These are phyloP conservation scores for Noccaea caerulescens DNA, from an alignment of 345 rosid genomes.

Conservation along the genomic window DNA sequence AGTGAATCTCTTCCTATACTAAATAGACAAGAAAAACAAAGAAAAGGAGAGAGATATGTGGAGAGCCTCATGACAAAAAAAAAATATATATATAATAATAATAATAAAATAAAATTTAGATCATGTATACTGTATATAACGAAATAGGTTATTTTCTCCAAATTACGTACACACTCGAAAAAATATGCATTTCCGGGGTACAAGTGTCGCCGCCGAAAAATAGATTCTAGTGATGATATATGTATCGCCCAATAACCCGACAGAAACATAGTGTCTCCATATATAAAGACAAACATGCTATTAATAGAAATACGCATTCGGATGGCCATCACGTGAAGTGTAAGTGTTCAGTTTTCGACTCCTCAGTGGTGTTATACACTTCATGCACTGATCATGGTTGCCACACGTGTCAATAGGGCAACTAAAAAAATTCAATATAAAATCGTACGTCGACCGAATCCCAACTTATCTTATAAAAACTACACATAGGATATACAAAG, in stretches of 20 bases:
- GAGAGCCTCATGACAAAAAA: no score
- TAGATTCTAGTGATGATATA: background rate
- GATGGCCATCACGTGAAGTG: conserved; percentile 10
- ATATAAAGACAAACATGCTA: conserved; percentile 20
- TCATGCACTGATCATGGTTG: background rate
- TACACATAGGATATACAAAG: background rate
- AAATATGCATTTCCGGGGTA: conserved; percentile 21
- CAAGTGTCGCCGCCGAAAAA: conserved; percentile 7
- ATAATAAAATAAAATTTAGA: background rate
- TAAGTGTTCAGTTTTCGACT: conserved; percentile 10
- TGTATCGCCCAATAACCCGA: conserved; percentile 19
- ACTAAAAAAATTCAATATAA: background rate
- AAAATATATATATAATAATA: no score
- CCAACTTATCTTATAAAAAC: background rate
- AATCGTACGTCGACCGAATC: conserved; percentile 1
- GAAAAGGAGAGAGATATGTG: no score
- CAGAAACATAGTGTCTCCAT: conserved; percentile 25
- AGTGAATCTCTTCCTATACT: background rate
- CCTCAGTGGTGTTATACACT: conserved; percentile 2
- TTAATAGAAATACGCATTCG: conserved; percentile 10
- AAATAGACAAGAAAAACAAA: background rate
- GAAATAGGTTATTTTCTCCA: background rate
- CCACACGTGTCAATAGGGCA: conserved; percentile 8
- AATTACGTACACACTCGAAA: background rate
- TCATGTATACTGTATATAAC: background rate